A percentile compares a stretch with the other conserved stretches of the same genome.
These are phyloP conservation scores for Penicillium sp. DNA, from an alignment of 2,329 filamentous ascomycete species.

Conservation along the genomic window DNA sequence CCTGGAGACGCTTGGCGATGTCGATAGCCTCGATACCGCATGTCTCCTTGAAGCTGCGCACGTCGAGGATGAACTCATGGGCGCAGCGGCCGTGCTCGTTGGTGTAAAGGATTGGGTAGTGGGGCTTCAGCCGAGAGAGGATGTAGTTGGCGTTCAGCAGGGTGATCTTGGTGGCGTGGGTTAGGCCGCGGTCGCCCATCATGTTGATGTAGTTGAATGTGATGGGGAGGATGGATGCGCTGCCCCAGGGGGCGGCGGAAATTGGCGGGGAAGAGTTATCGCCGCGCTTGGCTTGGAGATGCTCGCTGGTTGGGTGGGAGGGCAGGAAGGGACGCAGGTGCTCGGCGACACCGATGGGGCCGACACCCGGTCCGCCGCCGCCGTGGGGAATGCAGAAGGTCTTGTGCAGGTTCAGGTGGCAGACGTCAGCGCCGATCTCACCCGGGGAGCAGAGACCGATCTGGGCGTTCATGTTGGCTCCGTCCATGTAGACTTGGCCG, in stretches of 20 bases:
- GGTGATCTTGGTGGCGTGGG: constrained; percentile 83
- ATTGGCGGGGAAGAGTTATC: constrained; percentile 60
- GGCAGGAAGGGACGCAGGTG: constrained; percentile 75
- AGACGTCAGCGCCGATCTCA: constrained; percentile 92
- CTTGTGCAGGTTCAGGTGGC: constrained; percentile 96
- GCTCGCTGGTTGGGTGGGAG: constrained; percentile 58
- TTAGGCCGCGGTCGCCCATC: constrained; percentile 80
- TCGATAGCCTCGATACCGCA: constrained; percentile 87
- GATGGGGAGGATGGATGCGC: constrained; percentile 87
- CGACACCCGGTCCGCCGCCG: constrained; percentile 87
- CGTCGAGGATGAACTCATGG: constrained; percentile 95
- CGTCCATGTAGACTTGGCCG: constrained; percentile 97
- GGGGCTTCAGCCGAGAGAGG: constrained; percentile 74
- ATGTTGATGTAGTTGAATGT: constrained; percentile 93
- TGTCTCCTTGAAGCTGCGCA: constrained; percentile 75
- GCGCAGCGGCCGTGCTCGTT: constrained; percentile 84
- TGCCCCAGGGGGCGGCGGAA: constrained; percentile 78
- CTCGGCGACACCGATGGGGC: constrained; percentile 84
- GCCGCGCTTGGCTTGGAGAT: constrained; percentile 38
- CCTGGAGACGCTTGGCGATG: constrained; percentile 91
- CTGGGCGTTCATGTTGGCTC: constrained; percentile 97
- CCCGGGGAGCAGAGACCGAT: constrained; percentile 93
- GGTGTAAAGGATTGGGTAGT: constrained; percentile 92
- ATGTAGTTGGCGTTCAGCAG: constrained; percentile 98
- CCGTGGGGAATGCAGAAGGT: constrained; percentile 98